Evolutionary conservation across 2,329 filamentous ascomycete genomes (phyloP), one percentile per base, ranked within the genome.

Genomic region (Coniochaeta sp.): DNA sequence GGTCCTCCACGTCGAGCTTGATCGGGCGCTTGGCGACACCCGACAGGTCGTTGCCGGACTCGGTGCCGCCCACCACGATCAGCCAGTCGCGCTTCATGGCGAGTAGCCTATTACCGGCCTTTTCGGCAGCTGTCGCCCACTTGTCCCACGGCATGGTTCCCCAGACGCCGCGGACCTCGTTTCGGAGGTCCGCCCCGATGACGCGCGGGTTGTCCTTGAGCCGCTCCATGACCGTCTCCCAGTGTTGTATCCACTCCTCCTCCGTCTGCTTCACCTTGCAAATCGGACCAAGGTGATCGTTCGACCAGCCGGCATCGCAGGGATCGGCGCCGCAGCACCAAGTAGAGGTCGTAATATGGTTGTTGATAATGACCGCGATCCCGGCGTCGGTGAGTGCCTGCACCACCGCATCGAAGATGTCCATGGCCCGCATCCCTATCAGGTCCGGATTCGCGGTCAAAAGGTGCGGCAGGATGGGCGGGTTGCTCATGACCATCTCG

Each of bases 261-360:
- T 88, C 86, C 0, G 82, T 84, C 75, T 89, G 86, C 33, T 73
- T 74, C 60, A 89, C 74, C 34, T 80, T 79, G 71, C 87, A 89
- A 40, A 88, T 66, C 16, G 79, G 74, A 3, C 81, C 81, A 31
- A 88, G 77, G 66, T 88, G 79, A 67, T 86, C 81, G 69, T 89
- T 89, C 50, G 81, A 77, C 87, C 86, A 89, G 59, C 79, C 80
- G 22, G 84, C 79, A 69, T 90, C 86, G 72, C 86, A 89, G 0
- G 85, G 84, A 68, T 89, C 82, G 26, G 81, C 83, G 58, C 86
- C 86, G 69, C 86, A 89, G 73, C 86, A 89, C 87, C 86, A 89
- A 7, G 81, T 82, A 11, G 86, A 84, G 55, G 80, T 80, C 1
- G 87, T 89, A 70, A 89, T 89, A 71, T 89, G 87, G 71, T 89